Percentiles rank a stretch among this genome's conserved stretches.
phyloP scores from a whole-genome alignment of 179 eudicot genomes.

The Silene vulgaris region DNA sequence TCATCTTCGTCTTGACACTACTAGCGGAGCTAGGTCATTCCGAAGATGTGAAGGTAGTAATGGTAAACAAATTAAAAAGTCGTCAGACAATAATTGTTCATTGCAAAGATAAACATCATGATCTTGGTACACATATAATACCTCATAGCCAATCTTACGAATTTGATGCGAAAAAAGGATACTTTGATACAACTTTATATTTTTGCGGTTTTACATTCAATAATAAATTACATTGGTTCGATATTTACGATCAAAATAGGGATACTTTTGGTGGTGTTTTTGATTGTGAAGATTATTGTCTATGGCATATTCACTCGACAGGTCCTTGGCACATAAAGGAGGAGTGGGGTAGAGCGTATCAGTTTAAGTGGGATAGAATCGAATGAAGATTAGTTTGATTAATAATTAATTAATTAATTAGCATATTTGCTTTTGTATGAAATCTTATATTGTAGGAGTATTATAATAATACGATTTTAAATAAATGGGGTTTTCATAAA shows the following conservation, averaged over 20 bases:
- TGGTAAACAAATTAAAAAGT: neutral
- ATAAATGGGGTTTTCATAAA: no score
- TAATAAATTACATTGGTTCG: conserved; percentile 9
- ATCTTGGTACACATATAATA: neutral
- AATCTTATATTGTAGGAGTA: no score
- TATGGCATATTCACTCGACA: neutral
- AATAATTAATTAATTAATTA: no score
- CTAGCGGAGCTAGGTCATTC: no score
- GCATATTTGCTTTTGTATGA: no score
- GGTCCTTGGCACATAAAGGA: no score
- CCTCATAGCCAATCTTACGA: neutral
- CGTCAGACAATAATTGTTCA: neutral
- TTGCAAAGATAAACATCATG: neutral
- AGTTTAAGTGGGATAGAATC: no score
- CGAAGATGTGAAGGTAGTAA: neutral
- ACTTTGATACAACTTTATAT: neutral
- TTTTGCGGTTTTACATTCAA: neutral
- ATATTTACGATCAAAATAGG: neutral
- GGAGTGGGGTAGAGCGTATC: no score
- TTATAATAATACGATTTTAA: no score
- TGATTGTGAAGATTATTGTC: neutral
- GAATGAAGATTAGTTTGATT: no score
- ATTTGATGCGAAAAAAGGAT: neutral
- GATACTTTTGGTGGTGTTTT: neutral
- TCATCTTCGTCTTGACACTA: no score